These are phyloP conservation scores for Lathyrus sativus DNA, from an alignment of 306 rosid species.

Conservation along the genomic window DNA sequence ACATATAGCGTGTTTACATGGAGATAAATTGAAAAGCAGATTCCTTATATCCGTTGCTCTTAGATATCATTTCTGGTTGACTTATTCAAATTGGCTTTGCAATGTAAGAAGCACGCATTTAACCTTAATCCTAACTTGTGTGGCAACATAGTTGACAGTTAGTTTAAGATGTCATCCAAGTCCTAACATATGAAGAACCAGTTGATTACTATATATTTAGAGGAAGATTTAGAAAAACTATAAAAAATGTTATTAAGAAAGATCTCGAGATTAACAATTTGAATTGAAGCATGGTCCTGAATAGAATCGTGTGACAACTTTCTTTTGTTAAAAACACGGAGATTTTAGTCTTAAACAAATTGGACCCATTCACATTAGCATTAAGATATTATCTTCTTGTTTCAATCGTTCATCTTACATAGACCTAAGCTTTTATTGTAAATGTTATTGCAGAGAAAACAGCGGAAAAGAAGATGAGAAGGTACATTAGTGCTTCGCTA, in stretches of 20 bases:
- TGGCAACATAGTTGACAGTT: no score
- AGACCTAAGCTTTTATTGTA: conserved; percentile 8
- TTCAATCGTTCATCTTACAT: not conserved
- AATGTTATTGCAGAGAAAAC: conserved; percentile 65
- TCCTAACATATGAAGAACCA: no score
- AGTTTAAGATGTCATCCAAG: no score
- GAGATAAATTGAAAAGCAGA: conserved; percentile 12
- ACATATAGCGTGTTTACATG: not conserved
- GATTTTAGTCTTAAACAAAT: not conserved
- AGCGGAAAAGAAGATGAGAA: conserved; percentile 82
- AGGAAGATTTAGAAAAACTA: no score
- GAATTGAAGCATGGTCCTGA: no score
- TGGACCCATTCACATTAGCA: not conserved
- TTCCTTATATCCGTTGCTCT: not conserved
- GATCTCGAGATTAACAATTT: no score
- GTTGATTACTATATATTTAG: no score
- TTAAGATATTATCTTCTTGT: conserved; percentile 27
- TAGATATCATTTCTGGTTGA: no score
- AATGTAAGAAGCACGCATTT: conserved; percentile 6
- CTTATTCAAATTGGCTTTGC: not conserved
- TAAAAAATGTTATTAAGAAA: no score
- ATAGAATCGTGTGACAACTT: no score
- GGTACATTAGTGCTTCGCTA: conserved; percentile 66
- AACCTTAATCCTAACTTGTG: not conserved
- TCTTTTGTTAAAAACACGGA: no score